phyloP scores from a whole-genome alignment of 768 basidiomycete genomes.

The Austroboletus eburneus region DNA sequence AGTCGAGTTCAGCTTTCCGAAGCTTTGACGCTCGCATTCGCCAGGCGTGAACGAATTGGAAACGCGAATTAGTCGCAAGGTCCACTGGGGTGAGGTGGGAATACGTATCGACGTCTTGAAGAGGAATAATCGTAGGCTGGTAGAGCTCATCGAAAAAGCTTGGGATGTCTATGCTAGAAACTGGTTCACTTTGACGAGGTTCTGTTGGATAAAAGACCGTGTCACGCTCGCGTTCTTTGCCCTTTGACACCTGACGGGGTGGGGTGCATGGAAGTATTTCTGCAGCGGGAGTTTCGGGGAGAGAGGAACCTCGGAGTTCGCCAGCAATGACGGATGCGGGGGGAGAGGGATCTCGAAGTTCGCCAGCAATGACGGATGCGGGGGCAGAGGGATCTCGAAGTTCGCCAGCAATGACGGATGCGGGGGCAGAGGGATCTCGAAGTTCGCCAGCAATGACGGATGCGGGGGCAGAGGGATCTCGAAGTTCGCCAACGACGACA shows the following conservation, averaged over 20 bases:
- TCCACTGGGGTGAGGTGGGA: constrained; percentile 14
- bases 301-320: too few species aligned
- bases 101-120: constrained; percentile 14
- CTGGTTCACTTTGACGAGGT: neutral
- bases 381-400: too few species aligned
- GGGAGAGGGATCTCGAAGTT: too few species aligned
- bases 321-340: too few species aligned
- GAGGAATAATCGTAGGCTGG: constrained; percentile 8
- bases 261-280: too few species aligned
- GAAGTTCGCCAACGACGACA: too few species aligned
- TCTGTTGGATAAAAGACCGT: neutral
- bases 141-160: constrained; percentile 11
- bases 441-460: neutral
- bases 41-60: constrained; percentile 21
- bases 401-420: too few species aligned
- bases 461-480: neutral
- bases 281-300: too few species aligned
- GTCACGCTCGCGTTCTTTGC: constrained; percentile 19
- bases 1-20: constrained; percentile 7
- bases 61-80: constrained; percentile 21
- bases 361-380: too few species aligned
- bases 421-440: neutral
- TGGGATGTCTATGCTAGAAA: neutral
- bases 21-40: constrained; percentile 12
- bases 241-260: too few species aligned